Conservation (phyloP, 257 asterid genomes). For the Henckelia pumila region DNA sequence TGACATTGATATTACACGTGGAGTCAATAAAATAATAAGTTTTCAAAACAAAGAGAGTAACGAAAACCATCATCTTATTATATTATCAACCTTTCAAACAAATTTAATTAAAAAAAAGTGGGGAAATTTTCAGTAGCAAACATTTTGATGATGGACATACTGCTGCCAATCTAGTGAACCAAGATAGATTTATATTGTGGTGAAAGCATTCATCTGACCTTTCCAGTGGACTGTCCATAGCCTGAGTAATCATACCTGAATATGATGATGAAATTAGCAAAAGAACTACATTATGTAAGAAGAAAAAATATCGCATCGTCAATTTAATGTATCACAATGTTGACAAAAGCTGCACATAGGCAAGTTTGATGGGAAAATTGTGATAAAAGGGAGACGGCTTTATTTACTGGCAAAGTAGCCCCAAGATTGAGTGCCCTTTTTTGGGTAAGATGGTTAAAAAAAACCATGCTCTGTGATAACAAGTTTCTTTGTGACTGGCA, state of each 20-base stretch:
- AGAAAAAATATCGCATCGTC: slow-evolving; percentile 5
- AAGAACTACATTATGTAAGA: slow-evolving; percentile 13
- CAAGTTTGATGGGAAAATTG: neutral
- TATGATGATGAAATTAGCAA: slow-evolving; percentile 21
- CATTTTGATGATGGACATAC: neutral
- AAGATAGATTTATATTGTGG: slow-evolving; percentile 2
- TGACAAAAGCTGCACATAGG: neutral
- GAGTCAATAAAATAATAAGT: too few relatives aligned
- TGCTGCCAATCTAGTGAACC: slow-evolving; percentile 6
- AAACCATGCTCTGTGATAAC: neutral
- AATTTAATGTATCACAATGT: slow-evolving; percentile 3
- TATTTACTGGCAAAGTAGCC: neutral
- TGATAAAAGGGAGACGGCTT: neutral
- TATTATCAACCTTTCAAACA: neutral
- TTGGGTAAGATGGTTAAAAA: too few relatives aligned
- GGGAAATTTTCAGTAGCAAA: slow-evolving; percentile 13
- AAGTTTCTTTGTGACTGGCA: neutral
- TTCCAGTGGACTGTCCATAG: slow-evolving; percentile 93
- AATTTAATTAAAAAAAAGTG: slow-evolving; percentile 14
- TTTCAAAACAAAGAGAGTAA: neutral
- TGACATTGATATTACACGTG: neutral
- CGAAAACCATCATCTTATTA: neutral
- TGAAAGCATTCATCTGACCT: slow-evolving; percentile 60
- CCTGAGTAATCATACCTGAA: slow-evolving; percentile 98
- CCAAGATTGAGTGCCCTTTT: neutral